phyloP scores from a whole-genome alignment of 2,329 filamentous ascomycete species.

The Xylariomycetidae sp. region DNA sequence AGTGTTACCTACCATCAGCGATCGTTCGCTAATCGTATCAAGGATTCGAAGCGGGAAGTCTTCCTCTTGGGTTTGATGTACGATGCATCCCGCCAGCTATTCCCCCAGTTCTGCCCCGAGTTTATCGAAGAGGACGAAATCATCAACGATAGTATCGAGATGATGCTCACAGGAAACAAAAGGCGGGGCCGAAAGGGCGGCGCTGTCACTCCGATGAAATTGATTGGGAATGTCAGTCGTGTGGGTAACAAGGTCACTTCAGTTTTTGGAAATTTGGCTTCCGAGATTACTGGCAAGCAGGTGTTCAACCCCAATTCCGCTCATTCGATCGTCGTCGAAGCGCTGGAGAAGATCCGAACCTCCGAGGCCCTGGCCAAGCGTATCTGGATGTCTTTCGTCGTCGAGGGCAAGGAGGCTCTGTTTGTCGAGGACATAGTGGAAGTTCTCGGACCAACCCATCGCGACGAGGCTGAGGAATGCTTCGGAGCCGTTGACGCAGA shows the following conservation, averaged over 20 bases:
- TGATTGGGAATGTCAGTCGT: constrained; percentile 72
- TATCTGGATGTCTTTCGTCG: constrained; percentile 97
- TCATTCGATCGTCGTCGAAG: constrained; percentile 84
- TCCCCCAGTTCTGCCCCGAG: constrained; percentile 87
- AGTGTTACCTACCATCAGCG: constrained; percentile 82
- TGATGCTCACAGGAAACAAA: constrained; percentile 57
- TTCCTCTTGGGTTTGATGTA: constrained; percentile 79
- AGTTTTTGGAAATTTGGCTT: constrained; percentile 86
- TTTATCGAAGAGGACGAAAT: constrained; percentile 89
- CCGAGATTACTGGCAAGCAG: constrained; percentile 91
- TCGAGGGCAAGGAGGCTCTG: constrained; percentile 79
- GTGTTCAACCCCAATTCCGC: constrained; percentile 90
- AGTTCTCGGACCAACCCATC: constrained; percentile 73
- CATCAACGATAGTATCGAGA: constrained; percentile 79
- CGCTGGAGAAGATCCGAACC: constrained; percentile 76
- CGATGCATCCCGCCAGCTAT: constrained; percentile 81
- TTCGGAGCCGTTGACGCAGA: constrained; percentile 80
- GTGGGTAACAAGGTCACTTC: constrained; percentile 92
- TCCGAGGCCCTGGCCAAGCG: constrained; percentile 91
- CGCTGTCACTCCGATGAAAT: constrained; percentile 69
- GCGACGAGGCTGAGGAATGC: constrained; percentile 77
- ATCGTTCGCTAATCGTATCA: constrained; percentile 78
- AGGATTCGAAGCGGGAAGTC: constrained; percentile 83
- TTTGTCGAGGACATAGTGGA: constrained; percentile 79
- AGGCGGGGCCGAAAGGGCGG: constrained; percentile 46